Percentiles rank a stretch among this genome's conserved stretches.
Conservation (phyloP, 2,329 filamentous ascomycete genomes). For the Sporothrix protearum region DNA sequence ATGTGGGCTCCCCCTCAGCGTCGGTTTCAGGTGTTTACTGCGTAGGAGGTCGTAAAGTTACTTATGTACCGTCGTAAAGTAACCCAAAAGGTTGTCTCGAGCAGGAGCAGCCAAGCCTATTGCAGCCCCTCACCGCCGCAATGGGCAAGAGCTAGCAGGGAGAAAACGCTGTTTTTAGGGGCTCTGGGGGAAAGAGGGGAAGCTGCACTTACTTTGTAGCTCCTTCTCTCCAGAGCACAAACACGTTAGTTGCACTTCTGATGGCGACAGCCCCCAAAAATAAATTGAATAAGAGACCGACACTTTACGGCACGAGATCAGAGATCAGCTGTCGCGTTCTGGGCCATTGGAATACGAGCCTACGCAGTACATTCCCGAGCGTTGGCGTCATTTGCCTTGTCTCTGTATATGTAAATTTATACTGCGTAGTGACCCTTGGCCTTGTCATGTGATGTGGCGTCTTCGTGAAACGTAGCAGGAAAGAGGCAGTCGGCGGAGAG, state of each 20-base stretch:
- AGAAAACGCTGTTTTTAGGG: not conserved
- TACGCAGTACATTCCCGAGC: not conserved
- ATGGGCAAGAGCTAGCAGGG: not conserved
- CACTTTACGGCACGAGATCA: not conserved
- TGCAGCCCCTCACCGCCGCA: not conserved
- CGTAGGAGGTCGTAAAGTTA: not conserved
- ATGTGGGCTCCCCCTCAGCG: not conserved
- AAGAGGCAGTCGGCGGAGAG: conserved; percentile 17
- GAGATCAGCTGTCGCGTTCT: not conserved
- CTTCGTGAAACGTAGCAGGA: not conserved
- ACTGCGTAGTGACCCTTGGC: not conserved
- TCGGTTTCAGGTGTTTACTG: not conserved
- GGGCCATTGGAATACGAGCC: not conserved
- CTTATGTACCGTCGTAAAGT: not conserved
- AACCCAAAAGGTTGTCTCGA: not conserved
- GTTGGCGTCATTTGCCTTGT: conserved; percentile 13
- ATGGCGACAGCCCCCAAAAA: not conserved
- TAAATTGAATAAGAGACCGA: not conserved
- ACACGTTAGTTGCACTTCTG: not conserved
- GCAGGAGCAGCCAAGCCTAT: not conserved
- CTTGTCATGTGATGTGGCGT: conserved; percentile 21
- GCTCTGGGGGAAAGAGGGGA: not conserved
- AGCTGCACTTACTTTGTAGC: not conserved
- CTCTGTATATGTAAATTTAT: too few relatives aligned
- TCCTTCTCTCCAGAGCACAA: not conserved